Base-by-base conservation (phyloP, 345 rosid species). In the Citrus unshiu region DNA sequence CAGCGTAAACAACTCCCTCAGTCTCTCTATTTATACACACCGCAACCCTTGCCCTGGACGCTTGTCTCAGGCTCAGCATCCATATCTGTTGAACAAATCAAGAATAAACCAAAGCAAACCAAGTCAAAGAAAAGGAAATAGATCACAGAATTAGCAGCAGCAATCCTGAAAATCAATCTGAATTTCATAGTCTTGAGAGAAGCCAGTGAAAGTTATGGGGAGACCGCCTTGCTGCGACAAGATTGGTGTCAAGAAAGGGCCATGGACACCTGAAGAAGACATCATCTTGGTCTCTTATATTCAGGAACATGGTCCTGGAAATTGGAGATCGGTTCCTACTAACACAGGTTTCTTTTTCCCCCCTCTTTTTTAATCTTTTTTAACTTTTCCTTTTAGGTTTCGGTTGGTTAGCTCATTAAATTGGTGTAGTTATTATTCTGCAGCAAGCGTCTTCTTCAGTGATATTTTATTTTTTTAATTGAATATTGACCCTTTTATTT, bases 241-340 rank as follows among this genome's bases (percentile, higher is more conserved):
- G 87, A 76, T 84, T 16, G 94, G 90, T n/a, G 91, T 95, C 76
- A 95, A 93, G 90, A 95, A 95, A 89, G 99, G 98, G 24, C 99
- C 98, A 34, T 95, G 99, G 99, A 95, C 98, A 27, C 99, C 99
- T 0, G 98, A 95, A 79, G 99, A 95, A 86, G 99, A 95, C 79
- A 95, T 95, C 85, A 87, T 89, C 70, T 79, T 95, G 77, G 99
- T 95, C 78, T 92, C 98, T 71, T 88, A 90, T 64, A 91, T 95
- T 77, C 99, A 93, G 82, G 93, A 92, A 75, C 96, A 91, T 75
- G 99, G 99, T 27, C 97, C 99, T 66, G 99, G 96, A 18, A 94
- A 92, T 73, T 95, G 99, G 99, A 91, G 93, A 88, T 84, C 95
- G 24, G 95, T 95, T 67, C 99, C 99, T 18, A 66, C 90, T 27